A percentile compares a stretch with the other conserved stretches of the same genome.
Evolutionary conservation across 345 rosid genomes (phyloP).

Genomic region (Salix brachista): DNA sequence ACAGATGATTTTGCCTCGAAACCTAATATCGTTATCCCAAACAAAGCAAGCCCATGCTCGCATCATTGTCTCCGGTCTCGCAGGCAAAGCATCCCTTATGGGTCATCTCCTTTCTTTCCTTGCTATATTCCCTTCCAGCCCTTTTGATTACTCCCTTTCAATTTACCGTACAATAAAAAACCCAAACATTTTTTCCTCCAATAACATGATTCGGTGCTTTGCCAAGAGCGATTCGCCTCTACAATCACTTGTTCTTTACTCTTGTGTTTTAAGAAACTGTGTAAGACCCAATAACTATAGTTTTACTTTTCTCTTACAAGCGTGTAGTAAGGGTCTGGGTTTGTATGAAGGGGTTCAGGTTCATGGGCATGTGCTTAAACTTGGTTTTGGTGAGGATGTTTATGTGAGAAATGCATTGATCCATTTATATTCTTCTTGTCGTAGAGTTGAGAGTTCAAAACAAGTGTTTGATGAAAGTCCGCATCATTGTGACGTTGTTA

Average conservation of each 20-base stretch:
- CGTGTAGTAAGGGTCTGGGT: conserved; percentile 23
- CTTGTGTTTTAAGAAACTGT: conserved; percentile 1
- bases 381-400: conserved; percentile 25
- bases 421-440: conserved; percentile 26
- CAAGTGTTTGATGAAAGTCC: conserved; percentile 20
- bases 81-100: conserved; percentile 6
- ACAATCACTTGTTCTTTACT: conserved; percentile 14
- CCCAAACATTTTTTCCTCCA: conserved; percentile 23
- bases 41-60: conserved; percentile 27
- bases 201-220: conserved; percentile 31
- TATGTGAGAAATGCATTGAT: conserved; percentile 28
- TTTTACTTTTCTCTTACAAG: conserved; percentile 26
- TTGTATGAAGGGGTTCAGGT: conserved; percentile 24
- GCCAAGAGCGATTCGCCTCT: conserved; percentile 15
- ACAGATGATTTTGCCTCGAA: too few relatives aligned
- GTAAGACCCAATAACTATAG: conserved; percentile 19
- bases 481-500: conserved; percentile 10
- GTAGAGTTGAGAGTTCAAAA: conserved; percentile 2
- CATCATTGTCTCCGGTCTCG: conserved; percentile 20
- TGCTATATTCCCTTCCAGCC: conserved; percentile 13
- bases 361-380: conserved; percentile 20
- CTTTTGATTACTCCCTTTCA: conserved; percentile 7
- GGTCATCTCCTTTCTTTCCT: conserved; percentile 22
- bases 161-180: conserved; percentile 9
- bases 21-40: neutral